A percentile compares a stretch with the other conserved stretches of the same genome.
phyloP scores from a whole-genome alignment of 805 yeast species.

The Ogataea dorogensis region DNA sequence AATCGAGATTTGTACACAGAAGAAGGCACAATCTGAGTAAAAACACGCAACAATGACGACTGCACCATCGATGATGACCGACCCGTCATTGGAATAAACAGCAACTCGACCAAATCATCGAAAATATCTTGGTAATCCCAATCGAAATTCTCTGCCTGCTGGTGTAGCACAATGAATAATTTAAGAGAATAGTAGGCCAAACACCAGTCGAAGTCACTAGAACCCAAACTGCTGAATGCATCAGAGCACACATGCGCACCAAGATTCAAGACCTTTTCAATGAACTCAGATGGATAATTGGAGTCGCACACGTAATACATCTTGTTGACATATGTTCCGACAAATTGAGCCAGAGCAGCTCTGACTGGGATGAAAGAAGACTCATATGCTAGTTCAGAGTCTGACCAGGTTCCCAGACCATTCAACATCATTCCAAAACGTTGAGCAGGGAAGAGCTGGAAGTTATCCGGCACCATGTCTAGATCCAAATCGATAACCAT shows the following conservation, averaged over 20 bases:
- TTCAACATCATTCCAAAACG: slow-evolving; percentile 61
- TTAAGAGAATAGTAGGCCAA: slow-evolving; percentile 48
- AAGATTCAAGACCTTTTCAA: slow-evolving; percentile 35
- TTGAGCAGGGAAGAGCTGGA: slow-evolving; percentile 56
- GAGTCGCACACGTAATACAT: slow-evolving; percentile 31
- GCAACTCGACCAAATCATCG: slow-evolving; percentile 44
- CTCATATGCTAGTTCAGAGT: slow-evolving; percentile 61
- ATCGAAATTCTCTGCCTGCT: slow-evolving; percentile 31
- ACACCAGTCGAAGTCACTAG: slow-evolving; percentile 32
- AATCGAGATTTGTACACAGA: slow-evolving; percentile 34
- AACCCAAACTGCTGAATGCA: slow-evolving; percentile 39
- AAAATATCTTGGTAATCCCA: slow-evolving; percentile 40
- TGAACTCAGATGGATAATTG: slow-evolving; percentile 30
- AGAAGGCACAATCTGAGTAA: slow-evolving; percentile 28
- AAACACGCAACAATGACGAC: slow-evolving; percentile 30
- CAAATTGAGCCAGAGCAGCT: slow-evolving; percentile 48
- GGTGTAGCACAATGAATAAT: slow-evolving; percentile 36
- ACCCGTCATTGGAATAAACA: slow-evolving; percentile 23
- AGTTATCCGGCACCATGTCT: slow-evolving; percentile 26
- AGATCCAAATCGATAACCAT: slow-evolving; percentile 39
- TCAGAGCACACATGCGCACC: slow-evolving; percentile 42
- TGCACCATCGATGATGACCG: slow-evolving; percentile 37
- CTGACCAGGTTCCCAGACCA: slow-evolving; percentile 56
- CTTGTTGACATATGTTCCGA: slow-evolving; percentile 29
- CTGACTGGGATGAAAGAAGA: slow-evolving; percentile 50